A percentile compares a stretch with the other conserved stretches of the same genome.
Evolutionary conservation across 179 eudicot genomes (phyloP).

Genomic region (Spinacia oleracea): DNA sequence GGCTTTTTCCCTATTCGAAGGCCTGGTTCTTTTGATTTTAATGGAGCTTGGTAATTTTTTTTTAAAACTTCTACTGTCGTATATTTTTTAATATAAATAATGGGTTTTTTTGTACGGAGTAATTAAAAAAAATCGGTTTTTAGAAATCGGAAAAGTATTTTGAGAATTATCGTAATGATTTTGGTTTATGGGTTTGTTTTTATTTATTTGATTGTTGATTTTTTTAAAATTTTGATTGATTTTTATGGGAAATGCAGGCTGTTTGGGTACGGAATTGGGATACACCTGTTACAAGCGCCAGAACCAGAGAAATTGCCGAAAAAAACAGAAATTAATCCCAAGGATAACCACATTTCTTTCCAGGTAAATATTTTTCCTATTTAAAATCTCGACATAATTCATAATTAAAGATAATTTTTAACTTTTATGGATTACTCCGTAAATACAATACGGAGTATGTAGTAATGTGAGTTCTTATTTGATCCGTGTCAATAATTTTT

Average conservation of each 20-base stretch:
- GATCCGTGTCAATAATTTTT: no score
- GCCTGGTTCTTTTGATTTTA: conserved; percentile 77
- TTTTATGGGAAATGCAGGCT: conserved; percentile 45
- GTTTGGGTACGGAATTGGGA: conserved; percentile 74
- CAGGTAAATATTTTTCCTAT: conserved; percentile 47
- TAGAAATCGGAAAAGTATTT: no score
- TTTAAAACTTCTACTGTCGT: neutral
- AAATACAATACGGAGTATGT: no score
- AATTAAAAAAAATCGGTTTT: no score
- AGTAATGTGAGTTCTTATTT: no score
- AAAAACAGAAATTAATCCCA: conserved; percentile 77
- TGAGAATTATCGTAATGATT: no score
- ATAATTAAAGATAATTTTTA: no score
- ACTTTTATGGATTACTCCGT: no score
- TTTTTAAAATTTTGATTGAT: neutral
- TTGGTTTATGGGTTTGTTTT: neutral
- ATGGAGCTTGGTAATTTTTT: conserved; percentile 81
- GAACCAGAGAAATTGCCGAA: conserved; percentile 64
- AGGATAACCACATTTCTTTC: conserved; percentile 88
- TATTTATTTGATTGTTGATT: neutral
- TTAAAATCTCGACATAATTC: no score
- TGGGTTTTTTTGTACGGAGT: no score
- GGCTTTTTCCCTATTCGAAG: conserved; percentile 75
- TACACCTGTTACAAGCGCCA: conserved; percentile 75
- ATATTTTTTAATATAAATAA: neutral